Conservation (phyloP, 2,329 filamentous ascomycete genomes). For the Fusarium albosuccineum region DNA sequence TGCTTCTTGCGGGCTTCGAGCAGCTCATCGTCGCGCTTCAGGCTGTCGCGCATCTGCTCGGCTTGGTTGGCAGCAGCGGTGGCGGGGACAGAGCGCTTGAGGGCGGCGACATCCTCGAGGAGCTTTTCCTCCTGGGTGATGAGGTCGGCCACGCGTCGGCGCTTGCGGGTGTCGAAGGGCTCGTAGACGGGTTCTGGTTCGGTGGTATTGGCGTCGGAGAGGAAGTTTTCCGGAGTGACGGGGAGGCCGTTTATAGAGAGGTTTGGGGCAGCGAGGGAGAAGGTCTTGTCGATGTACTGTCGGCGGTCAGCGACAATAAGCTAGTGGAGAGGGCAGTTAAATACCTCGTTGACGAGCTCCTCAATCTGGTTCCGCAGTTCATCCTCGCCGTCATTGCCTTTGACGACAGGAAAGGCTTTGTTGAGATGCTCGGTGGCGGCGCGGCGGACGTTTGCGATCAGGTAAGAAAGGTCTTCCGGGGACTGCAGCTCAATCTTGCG, state of each 20-base stretch:
- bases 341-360: slow-evolving; percentile 69
- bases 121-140: slow-evolving; percentile 73
- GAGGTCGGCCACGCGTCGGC: slow-evolving; percentile 71
- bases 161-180: slow-evolving; percentile 71
- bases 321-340: slow-evolving; percentile 1
- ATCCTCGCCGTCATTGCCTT: slow-evolving; percentile 62
- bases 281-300: slow-evolving; percentile 73
- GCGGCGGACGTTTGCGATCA: slow-evolving; percentile 76
- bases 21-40: slow-evolving; percentile 63
- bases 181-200: slow-evolving; percentile 61
- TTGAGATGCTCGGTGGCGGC: slow-evolving; percentile 77
- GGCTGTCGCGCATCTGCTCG: slow-evolving; percentile 54
- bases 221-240: slow-evolving; percentile 57
- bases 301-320: background rate
- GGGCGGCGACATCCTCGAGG: slow-evolving; percentile 71
- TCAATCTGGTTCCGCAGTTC: slow-evolving; percentile 71
- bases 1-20: slow-evolving; percentile 49
- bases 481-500: slow-evolving; percentile 85
- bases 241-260: slow-evolving; percentile 73
- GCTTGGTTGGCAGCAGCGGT: slow-evolving; percentile 59
- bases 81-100: slow-evolving; percentile 67
- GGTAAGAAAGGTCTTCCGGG: slow-evolving; percentile 78
- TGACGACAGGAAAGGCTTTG: slow-evolving; percentile 75
- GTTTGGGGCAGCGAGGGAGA: slow-evolving; percentile 69
- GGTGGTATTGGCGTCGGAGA: slow-evolving; percentile 44